Evolutionary conservation across 345 rosid species (phyloP).

Genomic region (Eucalyptus sp.): DNA sequence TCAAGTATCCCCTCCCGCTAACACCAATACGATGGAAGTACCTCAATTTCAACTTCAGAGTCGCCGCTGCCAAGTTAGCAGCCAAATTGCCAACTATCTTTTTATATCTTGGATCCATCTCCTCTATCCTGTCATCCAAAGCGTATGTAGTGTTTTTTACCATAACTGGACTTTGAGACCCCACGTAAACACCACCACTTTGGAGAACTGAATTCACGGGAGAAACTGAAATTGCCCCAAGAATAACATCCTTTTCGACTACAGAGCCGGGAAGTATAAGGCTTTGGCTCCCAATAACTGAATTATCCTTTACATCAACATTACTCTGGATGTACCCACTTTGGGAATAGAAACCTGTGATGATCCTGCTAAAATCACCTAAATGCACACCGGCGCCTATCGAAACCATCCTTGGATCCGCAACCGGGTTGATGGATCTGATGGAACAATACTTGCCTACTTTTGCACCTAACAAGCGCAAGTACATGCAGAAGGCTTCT

Average conservation of each 20-base stretch:
- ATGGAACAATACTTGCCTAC: conserved; percentile 49
- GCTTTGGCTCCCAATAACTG: conserved; percentile 58
- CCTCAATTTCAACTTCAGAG: conserved; percentile 49
- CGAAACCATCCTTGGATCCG: conserved; percentile 30
- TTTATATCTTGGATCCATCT: conserved; percentile 55
- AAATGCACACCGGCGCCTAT: conserved; percentile 50
- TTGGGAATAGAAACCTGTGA: conserved; percentile 13
- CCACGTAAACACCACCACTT: conserved; percentile 47
- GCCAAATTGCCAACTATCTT: conserved; percentile 52
- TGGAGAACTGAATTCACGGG: conserved; percentile 40
- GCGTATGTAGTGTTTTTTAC: conserved; percentile 48
- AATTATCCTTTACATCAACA: conserved; percentile 38
- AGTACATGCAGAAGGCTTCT: conserved; percentile 46
- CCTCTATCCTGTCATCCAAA: conserved; percentile 61
- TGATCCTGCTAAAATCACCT: conserved; percentile 32
- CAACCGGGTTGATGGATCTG: conserved; percentile 49
- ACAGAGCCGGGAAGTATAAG: conserved; percentile 41
- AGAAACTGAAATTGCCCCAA: conserved; percentile 58
- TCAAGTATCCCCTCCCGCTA: conserved; percentile 34
- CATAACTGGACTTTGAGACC: conserved; percentile 48
- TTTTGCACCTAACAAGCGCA: conserved; percentile 41
- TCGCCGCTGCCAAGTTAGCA: conserved; percentile 45
- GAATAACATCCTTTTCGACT: conserved; percentile 39
- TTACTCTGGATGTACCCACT: conserved; percentile 18
- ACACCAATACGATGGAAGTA: conserved; percentile 64